phyloP scores from a whole-genome alignment of 1,284 basidiomycete genomes.

The Termitomyces sp. region DNA sequence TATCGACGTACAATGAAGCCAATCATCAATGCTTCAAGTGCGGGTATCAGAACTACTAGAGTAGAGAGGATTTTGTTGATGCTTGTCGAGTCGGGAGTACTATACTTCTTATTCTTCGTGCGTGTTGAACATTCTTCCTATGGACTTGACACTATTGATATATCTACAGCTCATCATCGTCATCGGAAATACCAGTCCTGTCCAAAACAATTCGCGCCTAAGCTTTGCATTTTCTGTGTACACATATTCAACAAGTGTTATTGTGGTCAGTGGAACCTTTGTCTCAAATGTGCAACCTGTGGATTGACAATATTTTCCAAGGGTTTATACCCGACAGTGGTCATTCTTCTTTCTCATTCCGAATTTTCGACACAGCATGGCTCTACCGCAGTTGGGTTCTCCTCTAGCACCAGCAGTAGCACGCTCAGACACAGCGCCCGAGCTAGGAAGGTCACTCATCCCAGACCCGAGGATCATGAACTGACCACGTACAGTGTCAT shows the following conservation, averaged over 20 bases:
- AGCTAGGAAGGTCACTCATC: neutral
- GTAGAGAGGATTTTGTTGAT: conserved; percentile 4
- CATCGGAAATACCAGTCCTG: conserved; percentile 5
- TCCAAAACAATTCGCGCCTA: neutral
- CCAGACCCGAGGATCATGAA: neutral
- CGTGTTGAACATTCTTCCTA: neutral
- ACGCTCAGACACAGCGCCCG: neutral
- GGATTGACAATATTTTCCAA: neutral
- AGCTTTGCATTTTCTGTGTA: conserved; percentile 11
- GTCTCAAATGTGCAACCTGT: neutral
- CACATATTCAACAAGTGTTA: conserved; percentile 9
- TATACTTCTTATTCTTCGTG: conserved; percentile 12
- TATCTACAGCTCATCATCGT: conserved; percentile 6
- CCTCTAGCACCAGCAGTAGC: neutral
- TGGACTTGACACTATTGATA: too few relatives aligned
- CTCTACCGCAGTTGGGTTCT: neutral
- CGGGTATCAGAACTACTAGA: neutral
- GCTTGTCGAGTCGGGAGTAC: conserved; percentile 6
- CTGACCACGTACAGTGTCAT: neutral
- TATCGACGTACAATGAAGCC: neutral
- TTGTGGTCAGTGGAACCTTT: conserved; percentile 7
- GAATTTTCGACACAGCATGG: neutral
- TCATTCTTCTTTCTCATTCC: neutral
- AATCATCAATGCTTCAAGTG: neutral
- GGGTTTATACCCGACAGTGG: conserved; percentile 10